Percentiles rank a stretch among this genome's conserved stretches.
These are phyloP conservation scores for Aurinia saxatilis DNA, from an alignment of 345 rosid species.

Conservation along the genomic window DNA sequence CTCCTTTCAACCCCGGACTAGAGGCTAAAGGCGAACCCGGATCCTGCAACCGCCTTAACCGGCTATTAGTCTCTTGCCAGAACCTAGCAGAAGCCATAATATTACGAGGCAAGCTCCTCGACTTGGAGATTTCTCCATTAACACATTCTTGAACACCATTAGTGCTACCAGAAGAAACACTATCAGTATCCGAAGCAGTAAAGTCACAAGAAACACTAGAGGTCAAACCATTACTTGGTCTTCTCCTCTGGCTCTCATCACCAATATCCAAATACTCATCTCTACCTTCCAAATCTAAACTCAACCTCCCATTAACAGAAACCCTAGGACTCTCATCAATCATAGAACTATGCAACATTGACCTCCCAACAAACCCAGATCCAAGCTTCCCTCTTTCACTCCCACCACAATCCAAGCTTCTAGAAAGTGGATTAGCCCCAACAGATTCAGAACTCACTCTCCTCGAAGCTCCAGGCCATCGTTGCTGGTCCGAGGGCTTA, in stretches of 20 bases:
- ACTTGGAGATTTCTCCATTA: conserved; percentile 34
- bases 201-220: conserved; percentile 50
- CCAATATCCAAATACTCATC: conserved; percentile 29
- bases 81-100: conserved; percentile 75
- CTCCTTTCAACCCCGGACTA: conserved; percentile 57
- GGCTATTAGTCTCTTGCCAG: conserved; percentile 97
- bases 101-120: conserved; percentile 54
- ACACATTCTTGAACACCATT: conserved; percentile 48
- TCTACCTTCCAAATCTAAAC: conserved; percentile 43
- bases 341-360: conserved; percentile 55
- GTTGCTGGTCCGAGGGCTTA: conserved; percentile 47
- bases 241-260: conserved; percentile 32
- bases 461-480: conserved; percentile 63
- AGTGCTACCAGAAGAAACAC: conserved; percentile 73
- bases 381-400: conserved; percentile 56
- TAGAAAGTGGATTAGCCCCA: conserved; percentile 43
- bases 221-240: conserved; percentile 34
- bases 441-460: conserved; percentile 27
- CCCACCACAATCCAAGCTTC: conserved; percentile 60
- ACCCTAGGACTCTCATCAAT: conserved; percentile 46
- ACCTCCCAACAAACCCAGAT: conserved; percentile 51
- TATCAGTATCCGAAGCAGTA: conserved; percentile 76
- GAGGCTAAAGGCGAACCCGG: conserved; percentile 67
- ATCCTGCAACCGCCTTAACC: conserved; percentile 90
- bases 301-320: conserved; percentile 37